phyloP scores from a whole-genome alignment of 805 yeast species.

The Cephaloascus fragrans region DNA sequence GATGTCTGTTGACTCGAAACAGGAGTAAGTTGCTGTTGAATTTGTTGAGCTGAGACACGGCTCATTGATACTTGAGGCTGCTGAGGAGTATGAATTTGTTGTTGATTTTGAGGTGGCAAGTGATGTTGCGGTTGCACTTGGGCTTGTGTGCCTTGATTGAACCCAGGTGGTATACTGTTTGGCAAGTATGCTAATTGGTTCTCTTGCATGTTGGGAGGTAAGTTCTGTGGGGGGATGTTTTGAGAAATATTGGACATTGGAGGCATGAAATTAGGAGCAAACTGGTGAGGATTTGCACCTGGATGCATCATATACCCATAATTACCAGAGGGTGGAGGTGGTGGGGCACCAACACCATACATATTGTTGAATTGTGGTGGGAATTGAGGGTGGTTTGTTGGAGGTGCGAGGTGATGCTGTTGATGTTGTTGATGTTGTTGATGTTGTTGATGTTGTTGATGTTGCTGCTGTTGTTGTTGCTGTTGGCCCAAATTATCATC shows the following conservation, averaged over 20 bases:
- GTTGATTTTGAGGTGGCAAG: slow-evolving; percentile 10
- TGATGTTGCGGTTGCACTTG: slow-evolving; percentile 7
- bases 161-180: not conserved
- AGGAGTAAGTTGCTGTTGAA: slow-evolving; percentile 1
- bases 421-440: slow-evolving; percentile 17
- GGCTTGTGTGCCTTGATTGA: too few relatives aligned
- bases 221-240: slow-evolving; percentile 11
- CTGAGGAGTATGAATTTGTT: slow-evolving; percentile 6
- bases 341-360: slow-evolving; percentile 17
- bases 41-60: slow-evolving; percentile 5
- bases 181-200: not conserved
- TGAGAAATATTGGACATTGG: slow-evolving; percentile 7
- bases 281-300: slow-evolving; percentile 16
- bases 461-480: slow-evolving; percentile 10
- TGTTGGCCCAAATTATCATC: slow-evolving; percentile 19
- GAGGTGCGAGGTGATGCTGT: slow-evolving; percentile 18
- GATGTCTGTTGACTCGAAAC: too few relatives aligned
- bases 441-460: slow-evolving; percentile 16
- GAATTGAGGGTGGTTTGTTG: slow-evolving; percentile 1
- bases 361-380: slow-evolving; percentile 10
- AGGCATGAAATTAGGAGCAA: slow-evolving; percentile 21
- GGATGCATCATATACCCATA: slow-evolving; percentile 30
- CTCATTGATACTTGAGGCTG: too few relatives aligned
- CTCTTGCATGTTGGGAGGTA: too few relatives aligned
- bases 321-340: not conserved